Evolutionary conservation across 2,329 filamentous ascomycete species (phyloP).

Genomic region (Claviceps spartinae): DNA sequence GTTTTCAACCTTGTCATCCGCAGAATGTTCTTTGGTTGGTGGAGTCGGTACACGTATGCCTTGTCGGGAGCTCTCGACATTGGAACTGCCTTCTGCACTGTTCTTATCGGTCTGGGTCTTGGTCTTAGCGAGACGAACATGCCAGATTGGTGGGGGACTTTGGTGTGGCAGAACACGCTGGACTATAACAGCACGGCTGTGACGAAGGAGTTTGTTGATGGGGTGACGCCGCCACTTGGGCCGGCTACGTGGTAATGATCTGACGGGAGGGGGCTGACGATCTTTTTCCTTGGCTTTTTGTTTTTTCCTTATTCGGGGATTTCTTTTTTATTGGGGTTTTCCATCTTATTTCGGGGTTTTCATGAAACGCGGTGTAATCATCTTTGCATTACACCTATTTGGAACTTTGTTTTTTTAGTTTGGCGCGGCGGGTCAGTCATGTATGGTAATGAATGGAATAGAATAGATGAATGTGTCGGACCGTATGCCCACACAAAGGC

Average conservation of each 20-base stretch:
- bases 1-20: slow-evolving; percentile 40
- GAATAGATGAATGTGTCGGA: no score
- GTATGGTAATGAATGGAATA: no score
- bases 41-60: slow-evolving; percentile 18
- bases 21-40: slow-evolving; percentile 36
- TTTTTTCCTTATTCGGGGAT: no score
- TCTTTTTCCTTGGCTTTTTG: slow-evolving; percentile 27
- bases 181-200: slow-evolving; percentile 16
- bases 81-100: slow-evolving; percentile 41
- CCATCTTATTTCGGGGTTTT: no score
- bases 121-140: slow-evolving; percentile 30
- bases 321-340: no score
- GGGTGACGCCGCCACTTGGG: slow-evolving; percentile 16
- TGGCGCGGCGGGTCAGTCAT: no score
- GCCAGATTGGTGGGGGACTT: slow-evolving; percentile 36
- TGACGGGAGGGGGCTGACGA: not conserved
- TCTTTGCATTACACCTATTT: no score
- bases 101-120: slow-evolving; percentile 35
- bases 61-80: slow-evolving; percentile 37
- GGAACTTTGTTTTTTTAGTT: no score
- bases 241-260: slow-evolving; percentile 13
- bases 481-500: no score
- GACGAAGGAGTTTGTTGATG: slow-evolving; percentile 14
- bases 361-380: no score
- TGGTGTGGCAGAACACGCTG: slow-evolving; percentile 16